Evolutionary conservation across 106 monocot genomes (phyloP).

Genomic region (Alisma plantagoaquatica): DNA sequence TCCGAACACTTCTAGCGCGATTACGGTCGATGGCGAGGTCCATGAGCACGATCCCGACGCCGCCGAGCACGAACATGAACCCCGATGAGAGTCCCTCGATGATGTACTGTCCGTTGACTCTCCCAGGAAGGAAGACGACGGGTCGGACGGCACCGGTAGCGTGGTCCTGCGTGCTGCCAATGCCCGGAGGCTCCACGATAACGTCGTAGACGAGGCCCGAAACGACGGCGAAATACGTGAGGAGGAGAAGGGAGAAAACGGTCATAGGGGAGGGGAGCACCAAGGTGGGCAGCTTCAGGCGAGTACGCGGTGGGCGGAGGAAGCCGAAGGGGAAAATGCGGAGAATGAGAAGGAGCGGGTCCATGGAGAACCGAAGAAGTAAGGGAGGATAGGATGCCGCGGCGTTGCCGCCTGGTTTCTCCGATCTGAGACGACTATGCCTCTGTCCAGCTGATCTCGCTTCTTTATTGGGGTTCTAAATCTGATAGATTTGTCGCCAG

Average conservation of each 20-base stretch:
- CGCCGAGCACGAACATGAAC: conserved; percentile 93
- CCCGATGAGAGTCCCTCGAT: conserved; percentile 96
- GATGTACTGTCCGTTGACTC: conserved; percentile 95
- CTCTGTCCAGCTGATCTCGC: no score
- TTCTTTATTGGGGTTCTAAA: no score
- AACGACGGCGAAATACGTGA: conserved; percentile 91
- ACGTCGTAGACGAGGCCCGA: conserved; percentile 91
- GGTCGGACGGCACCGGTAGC: conserved; percentile 59
- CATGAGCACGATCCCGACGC: conserved; percentile 67
- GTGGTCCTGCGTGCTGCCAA: conserved; percentile 75
- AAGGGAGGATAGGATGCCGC: background rate
- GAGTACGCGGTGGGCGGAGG: conserved; percentile 72
- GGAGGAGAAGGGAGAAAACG: conserved; percentile 66
- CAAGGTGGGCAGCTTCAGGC: conserved; percentile 68
- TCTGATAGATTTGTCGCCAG: no score
- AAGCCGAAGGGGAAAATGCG: conserved; percentile 58
- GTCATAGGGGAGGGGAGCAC: conserved; percentile 66
- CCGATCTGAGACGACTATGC: no score
- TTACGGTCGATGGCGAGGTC: conserved; percentile 76
- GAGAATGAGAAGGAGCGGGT: conserved; percentile 52
- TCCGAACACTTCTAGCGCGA: conserved; percentile 45
- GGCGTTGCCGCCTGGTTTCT: conserved; percentile 5
- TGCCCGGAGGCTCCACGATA: conserved; percentile 97
- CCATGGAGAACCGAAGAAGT: conserved; percentile 30
- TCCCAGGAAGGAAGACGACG: conserved; percentile 81